These are phyloP conservation scores for Eucalyptus shirleyi DNA, from an alignment of 345 rosid species.

Conservation along the genomic window DNA sequence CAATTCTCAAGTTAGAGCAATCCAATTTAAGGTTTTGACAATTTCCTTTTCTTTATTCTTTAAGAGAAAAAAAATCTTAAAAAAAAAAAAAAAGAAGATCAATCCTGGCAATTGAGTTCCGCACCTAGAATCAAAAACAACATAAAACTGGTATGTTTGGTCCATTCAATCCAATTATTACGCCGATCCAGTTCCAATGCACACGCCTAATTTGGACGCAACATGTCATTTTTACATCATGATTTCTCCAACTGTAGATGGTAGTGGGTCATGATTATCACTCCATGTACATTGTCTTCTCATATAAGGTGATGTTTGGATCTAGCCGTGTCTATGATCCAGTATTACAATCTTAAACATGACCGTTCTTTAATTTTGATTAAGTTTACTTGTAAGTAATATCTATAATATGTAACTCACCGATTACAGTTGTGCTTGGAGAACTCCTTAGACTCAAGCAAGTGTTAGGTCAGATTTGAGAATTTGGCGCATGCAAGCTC, in stretches of 20 bases:
- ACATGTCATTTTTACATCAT: neutral
- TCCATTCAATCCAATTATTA: neutral
- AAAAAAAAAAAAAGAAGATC: too few species aligned
- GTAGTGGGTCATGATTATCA: neutral
- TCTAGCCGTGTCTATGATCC: accelerated
- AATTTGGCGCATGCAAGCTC: neutral
- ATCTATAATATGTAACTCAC: neutral
- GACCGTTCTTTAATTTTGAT: neutral
- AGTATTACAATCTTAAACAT: neutral
- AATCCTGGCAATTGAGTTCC: accelerated
- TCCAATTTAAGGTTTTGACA: neutral
- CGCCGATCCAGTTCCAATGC: accelerated
- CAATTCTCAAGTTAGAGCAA: too few species aligned
- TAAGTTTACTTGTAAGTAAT: accelerated
- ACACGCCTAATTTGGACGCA: neutral
- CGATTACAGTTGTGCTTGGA: neutral
- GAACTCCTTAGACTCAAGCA: neutral
- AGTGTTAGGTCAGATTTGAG: neutral
- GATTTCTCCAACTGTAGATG: neutral
- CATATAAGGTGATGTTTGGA: neutral
- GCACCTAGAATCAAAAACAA: too few species aligned
- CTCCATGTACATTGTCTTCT: neutral
- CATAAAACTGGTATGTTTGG: neutral
- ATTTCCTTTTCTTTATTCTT: too few species aligned
- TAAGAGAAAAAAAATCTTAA: too few species aligned